Conservation (phyloP, 371 early-diverging fungal species). For the Gilbertella persicaria region DNA sequence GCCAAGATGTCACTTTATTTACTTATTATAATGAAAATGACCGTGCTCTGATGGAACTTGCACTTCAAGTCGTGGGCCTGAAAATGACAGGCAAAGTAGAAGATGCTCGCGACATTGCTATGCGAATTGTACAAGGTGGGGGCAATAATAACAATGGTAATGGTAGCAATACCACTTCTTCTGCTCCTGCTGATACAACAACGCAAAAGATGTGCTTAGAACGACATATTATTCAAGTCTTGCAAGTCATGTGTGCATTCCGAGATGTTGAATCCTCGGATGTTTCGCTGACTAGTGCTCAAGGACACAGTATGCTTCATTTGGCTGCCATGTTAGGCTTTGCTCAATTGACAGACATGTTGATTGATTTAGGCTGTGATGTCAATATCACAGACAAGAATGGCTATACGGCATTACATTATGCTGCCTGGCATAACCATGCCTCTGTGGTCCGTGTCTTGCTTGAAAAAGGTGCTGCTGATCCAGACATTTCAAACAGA, state of each 20-base stretch:
- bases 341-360: conserved; percentile 16
- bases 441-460: conserved; percentile 24
- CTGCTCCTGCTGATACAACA: conserved; percentile 3
- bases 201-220: conserved; percentile 23
- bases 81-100: conserved; percentile 77
- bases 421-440: conserved; percentile 20
- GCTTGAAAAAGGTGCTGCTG: conserved; percentile 28
- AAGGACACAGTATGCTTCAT: conserved; percentile 51
- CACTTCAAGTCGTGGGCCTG: conserved; percentile 81
- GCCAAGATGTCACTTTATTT: conserved; percentile 59
- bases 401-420: conserved; percentile 27
- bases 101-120: conserved; percentile 68
- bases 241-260: conserved; percentile 43
- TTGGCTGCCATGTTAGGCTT: conserved; percentile 45
- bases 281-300: conserved; percentile 37
- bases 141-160: conserved; percentile 21
- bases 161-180: conserved; percentile 3
- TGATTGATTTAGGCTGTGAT: conserved; percentile 36
- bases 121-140: conserved; percentile 72
- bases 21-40: conserved; percentile 76
- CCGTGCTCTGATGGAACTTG: conserved; percentile 78
- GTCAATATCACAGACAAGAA: conserved; percentile 36
- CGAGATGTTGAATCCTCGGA: conserved; percentile 36
- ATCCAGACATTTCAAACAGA: conserved; percentile 28
- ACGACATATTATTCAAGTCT: conserved; percentile 43